A percentile compares a stretch with the other conserved stretches of the same genome.
phyloP scores from a whole-genome alignment of 2,329 filamentous ascomycete genomes.

The Didymella pomorum region DNA sequence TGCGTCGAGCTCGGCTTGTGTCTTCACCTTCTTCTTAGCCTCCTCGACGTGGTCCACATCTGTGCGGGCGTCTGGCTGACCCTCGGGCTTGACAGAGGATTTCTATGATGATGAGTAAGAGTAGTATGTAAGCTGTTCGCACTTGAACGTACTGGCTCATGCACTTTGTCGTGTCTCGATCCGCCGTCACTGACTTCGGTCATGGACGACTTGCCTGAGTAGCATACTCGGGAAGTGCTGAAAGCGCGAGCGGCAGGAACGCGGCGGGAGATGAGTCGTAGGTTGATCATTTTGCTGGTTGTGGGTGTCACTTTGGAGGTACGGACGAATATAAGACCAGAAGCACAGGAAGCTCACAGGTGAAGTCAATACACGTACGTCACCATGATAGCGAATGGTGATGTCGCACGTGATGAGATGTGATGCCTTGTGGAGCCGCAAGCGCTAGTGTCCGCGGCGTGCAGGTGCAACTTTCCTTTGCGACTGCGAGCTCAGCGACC shows the following conservation, averaged over 20 bases:
- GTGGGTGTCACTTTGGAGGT: neutral
- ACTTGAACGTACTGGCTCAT: conserved; percentile 8
- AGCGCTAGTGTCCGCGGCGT: conserved; percentile 26
- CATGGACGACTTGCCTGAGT: conserved; percentile 17
- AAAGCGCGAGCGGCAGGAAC: conserved; percentile 15
- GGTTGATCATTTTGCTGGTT: conserved; percentile 7
- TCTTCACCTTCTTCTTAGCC: conserved; percentile 57
- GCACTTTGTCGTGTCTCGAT: conserved; percentile 13
- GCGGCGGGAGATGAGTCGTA: conserved; percentile 11
- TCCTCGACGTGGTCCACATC: conserved; percentile 25
- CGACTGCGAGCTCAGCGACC: neutral
- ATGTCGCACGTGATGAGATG: conserved; percentile 9
- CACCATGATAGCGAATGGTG: conserved; percentile 31
- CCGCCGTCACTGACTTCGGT: conserved; percentile 17
- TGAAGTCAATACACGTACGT: conserved; percentile 25
- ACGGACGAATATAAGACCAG: neutral
- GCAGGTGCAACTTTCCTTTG: conserved; percentile 14
- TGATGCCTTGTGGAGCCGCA: conserved; percentile 1
- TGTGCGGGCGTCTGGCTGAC: conserved; percentile 7
- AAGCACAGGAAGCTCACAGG: neutral
- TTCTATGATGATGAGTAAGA: conserved; percentile 24
- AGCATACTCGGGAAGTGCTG: conserved; percentile 13
- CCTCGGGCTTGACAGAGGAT: conserved; percentile 20
- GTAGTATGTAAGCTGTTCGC: neutral
- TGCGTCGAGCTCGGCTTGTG: conserved; percentile 69